Base-by-base conservation (phyloP, 192 early-diverging fungal genomes). In the Backusella macrospora region DNA sequence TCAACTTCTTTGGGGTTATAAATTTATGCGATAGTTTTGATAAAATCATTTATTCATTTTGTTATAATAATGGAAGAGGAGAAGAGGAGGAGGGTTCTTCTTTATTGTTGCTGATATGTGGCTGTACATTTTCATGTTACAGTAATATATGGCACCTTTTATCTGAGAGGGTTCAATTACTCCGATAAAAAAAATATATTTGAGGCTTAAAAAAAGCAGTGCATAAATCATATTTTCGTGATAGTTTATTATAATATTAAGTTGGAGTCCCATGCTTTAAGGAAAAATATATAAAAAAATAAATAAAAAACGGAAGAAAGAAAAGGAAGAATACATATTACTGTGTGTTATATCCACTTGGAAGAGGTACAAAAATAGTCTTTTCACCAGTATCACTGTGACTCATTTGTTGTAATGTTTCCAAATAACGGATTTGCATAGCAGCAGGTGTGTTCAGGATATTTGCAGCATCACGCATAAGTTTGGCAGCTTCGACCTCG, bases 391-490 rank as follows among this genome's bases (percentile, higher is more conserved):
- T 80, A 15, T 84, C 82, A 65, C 46, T 68, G 75, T 87, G 89
- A 42, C 93, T 83, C 94, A 96, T 97, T 77, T 84, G 77, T 15
- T 85, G 77, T 79, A 98, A 78, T 3, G 95, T 98, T 62, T 96
- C 94, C 12, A 96, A 81, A 62, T 95, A 96, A 40, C 95, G 89
- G 70, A 98, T 98, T 83, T 98, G 94, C 44, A 76, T 62, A 15
- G 77, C 74, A 26, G 65, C 42, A 13, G 93, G 92, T 3, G 92
- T 91, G 79, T 94, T 96, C 21, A 98, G 80, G 49, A 96, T 93
- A 74, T 96, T 94, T 0, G 96, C 90, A n/a, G 95, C 95, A 79
- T 96, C 91, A 39, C 94, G 88, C 94, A 97, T 96, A 37, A 98
- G 79, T 75, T 93, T 96, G 3, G 96, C 94, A 46, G 91, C 67